Evolutionary conservation across 1,139 yeast genomes (phyloP), one percentile per base, ranked within the genome.

Genomic region (Taphrina populina): DNA sequence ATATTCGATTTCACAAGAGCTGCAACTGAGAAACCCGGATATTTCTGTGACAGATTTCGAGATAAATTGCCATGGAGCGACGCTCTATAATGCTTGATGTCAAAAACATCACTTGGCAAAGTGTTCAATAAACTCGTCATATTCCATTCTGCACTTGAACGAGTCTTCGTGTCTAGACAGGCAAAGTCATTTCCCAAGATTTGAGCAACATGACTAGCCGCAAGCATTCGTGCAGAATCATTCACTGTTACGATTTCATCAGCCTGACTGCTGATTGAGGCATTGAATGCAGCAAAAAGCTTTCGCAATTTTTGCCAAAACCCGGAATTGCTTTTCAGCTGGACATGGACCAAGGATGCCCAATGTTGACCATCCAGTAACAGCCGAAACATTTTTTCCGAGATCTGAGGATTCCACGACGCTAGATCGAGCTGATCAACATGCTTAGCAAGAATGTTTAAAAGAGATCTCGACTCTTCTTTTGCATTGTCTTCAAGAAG

Each of bases 151-250:
- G 10, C 29, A 8, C 11, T 23, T 4, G 7, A 15, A 10, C 43
- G 21, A 5, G 29, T 23, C 7, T 21, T 17, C 5, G 10, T 8
- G 17, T 70, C 66, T 55, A 64, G 71, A 40, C 87, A 82, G 69
- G 81, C 86, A 32, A 86, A 70, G 57, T 83, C 79, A 35, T 87
- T 73, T 0, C 96, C 88, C 59, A 88, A 73, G 7, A 88, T 81
- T 63, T 85, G 92, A 3, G 86, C 78, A 15, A 86, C 79, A 63
- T 83, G 81, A 0, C 95, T 79, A 3, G 81, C 72, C 51, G 83
- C 70, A 57, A 78, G 78, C 61, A 78, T 76, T 54, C 78, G 77
- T 63, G 82, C 81, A 52, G 84, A 80, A 13, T 72, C 69, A n/a
- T 73, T 70, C 15, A 78, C 70, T 55, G 70, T 68, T 2, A 68